A percentile compares a stretch with the other conserved stretches of the same genome.
Evolutionary conservation across 306 rosid species (phyloP).

Genomic region (Prunus padus): DNA sequence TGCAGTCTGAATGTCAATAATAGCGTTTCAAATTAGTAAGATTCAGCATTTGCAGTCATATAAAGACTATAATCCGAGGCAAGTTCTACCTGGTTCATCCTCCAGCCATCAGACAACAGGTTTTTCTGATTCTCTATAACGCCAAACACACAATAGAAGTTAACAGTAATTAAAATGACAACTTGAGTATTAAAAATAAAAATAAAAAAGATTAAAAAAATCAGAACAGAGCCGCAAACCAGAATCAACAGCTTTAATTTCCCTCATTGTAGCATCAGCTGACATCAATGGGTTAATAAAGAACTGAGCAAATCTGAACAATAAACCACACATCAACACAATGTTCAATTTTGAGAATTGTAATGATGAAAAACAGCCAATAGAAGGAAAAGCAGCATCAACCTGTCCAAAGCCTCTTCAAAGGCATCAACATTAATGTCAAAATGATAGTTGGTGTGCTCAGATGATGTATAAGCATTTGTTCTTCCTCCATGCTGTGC

Average conservation of each 20-base stretch:
- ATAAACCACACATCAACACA: constrained; percentile 23
- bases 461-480: constrained; percentile 75
- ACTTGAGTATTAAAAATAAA: constrained; percentile 7
- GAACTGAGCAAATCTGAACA: constrained; percentile 84
- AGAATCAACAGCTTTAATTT: constrained; percentile 98
- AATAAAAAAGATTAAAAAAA: too few relatives aligned
- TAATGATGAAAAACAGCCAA: constrained; percentile 4
- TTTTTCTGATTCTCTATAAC: constrained; percentile 85
- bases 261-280: constrained; percentile 95
- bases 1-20: background rate
- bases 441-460: constrained; percentile 73
- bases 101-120: constrained; percentile 82
- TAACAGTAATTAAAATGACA: background rate
- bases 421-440: constrained; percentile 80
- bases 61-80: constrained; percentile 15
- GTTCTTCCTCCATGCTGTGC: constrained; percentile 84
- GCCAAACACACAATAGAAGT: background rate
- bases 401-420: constrained; percentile 97
- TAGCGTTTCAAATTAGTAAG: background rate
- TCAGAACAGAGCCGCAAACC: constrained; percentile 45
- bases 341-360: constrained; percentile 7
- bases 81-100: constrained; percentile 77
- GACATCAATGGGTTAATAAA: constrained; percentile 90
- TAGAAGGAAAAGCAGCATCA: constrained; percentile 22
- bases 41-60: constrained; percentile 1